These are phyloP conservation scores for Onygenales sp. DNA, from an alignment of 2,329 filamentous ascomycete genomes.

Conservation along the genomic window DNA sequence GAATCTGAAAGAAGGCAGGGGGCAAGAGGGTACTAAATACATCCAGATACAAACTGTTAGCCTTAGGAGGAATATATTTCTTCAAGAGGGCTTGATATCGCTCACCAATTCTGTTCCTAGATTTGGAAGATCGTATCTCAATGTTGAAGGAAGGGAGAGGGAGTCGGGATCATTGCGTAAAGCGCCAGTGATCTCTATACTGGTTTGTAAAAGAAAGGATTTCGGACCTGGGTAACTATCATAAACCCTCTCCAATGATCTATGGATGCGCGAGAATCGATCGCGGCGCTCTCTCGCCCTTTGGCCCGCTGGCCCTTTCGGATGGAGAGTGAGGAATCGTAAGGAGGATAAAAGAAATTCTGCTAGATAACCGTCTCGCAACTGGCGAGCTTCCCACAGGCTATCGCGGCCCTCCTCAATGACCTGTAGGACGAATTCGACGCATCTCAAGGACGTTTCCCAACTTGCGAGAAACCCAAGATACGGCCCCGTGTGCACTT, in stretches of 20 bases:
- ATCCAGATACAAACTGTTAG: neutral
- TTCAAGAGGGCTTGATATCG: neutral
- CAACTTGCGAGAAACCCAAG: constrained; percentile 32
- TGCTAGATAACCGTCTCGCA: constrained; percentile 31
- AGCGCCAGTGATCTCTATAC: constrained; percentile 27
- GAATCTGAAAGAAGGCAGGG: constrained; percentile 27
- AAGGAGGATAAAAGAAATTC: constrained; percentile 30
- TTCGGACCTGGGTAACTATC: constrained; percentile 32
- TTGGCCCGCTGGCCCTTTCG: constrained; percentile 24
- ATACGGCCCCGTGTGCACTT: constrained; percentile 26
- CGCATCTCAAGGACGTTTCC: constrained; percentile 29
- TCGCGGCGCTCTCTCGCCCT: constrained; percentile 28
- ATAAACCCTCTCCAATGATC: constrained; percentile 28
- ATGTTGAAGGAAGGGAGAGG: constrained; percentile 22
- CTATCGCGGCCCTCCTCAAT: constrained; percentile 28
- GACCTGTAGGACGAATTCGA: constrained; percentile 31
- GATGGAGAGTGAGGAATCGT: constrained; percentile 31
- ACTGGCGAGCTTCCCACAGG: constrained; percentile 20
- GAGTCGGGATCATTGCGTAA: constrained; percentile 27
- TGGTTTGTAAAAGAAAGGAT: constrained; percentile 30
- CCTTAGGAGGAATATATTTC: neutral
- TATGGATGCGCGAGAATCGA: constrained; percentile 30
- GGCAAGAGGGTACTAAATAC: constrained; percentile 28
- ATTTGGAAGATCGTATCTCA: constrained; percentile 28
- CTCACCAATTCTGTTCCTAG: constrained; percentile 29